phyloP scores from a whole-genome alignment of 805 yeast species.

The Danielia reshetovae region DNA sequence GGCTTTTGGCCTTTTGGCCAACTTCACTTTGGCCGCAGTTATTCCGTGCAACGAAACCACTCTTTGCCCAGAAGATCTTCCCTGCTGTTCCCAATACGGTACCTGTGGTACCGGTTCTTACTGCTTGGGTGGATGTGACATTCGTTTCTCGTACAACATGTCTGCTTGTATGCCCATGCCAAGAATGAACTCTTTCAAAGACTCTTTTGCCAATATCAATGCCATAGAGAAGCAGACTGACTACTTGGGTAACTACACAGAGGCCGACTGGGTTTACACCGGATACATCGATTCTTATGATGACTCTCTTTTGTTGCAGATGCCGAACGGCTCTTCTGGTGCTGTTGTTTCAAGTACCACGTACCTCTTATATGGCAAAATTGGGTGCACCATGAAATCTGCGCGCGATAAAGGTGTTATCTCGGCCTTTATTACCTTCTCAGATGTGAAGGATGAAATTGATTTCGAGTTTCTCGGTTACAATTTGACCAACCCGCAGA shows the following conservation, averaged over 20 bases:
- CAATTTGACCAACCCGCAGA: conserved; percentile 61
- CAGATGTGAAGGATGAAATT: conserved; percentile 86
- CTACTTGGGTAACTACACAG: conserved; percentile 69
- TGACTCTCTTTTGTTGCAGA: conserved; percentile 58
- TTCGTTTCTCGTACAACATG: conserved; percentile 58
- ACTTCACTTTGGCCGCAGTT: conserved; percentile 4
- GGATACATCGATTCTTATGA: conserved; percentile 52
- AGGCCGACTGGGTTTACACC: conserved; percentile 65
- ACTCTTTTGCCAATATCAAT: conserved; percentile 36
- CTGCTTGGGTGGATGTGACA: conserved; percentile 89
- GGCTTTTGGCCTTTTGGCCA: background rate
- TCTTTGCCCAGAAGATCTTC: conserved; percentile 71
- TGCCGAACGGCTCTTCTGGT: conserved; percentile 75
- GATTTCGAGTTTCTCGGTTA: conserved; percentile 86
- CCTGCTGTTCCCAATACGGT: conserved; percentile 85
- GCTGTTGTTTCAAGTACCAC: conserved; percentile 76
- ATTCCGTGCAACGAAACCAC: conserved; percentile 47
- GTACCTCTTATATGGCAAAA: conserved; percentile 85
- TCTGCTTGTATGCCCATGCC: conserved; percentile 87
- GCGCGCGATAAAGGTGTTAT: conserved; percentile 79
- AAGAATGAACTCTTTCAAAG: conserved; percentile 50
- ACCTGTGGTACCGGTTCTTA: conserved; percentile 70
- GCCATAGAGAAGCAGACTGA: conserved; percentile 23
- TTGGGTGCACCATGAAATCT: conserved; percentile 63
- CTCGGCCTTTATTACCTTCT: conserved; percentile 74